phyloP scores from a whole-genome alignment of 108 stramenopile species.

The Pseudonitzschia pungens region DNA sequence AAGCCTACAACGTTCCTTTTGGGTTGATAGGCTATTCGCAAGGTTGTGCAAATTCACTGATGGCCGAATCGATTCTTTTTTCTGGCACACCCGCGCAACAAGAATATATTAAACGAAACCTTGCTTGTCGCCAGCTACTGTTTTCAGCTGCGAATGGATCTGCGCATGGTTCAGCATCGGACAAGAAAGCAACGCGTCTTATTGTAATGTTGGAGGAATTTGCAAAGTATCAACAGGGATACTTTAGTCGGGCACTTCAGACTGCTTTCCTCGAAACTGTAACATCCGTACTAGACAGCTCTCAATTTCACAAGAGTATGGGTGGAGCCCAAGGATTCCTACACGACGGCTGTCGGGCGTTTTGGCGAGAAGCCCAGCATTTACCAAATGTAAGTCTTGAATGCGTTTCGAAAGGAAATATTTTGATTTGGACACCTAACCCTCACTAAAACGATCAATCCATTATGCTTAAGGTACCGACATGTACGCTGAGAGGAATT shows the following conservation, averaged over 20 bases:
- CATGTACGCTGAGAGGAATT: constrained; percentile 79
- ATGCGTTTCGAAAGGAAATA: not conserved
- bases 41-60: constrained; percentile 84
- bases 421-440: not conserved
- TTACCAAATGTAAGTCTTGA: constrained; percentile 43
- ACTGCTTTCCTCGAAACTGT: constrained; percentile 63
- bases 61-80: constrained; percentile 75
- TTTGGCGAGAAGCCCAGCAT: constrained; percentile 89
- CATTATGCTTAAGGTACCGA: constrained; percentile 49
- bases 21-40: constrained; percentile 86
- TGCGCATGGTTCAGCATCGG: constrained; percentile 76
- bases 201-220: constrained; percentile 85
- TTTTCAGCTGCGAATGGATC: constrained; percentile 90
- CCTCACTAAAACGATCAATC: not conserved
- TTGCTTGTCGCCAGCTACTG: constrained; percentile 80
- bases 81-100: constrained; percentile 84
- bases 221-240: constrained; percentile 78
- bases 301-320: constrained; percentile 82
- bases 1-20: constrained; percentile 49
- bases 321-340: constrained; percentile 79
- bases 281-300: constrained; percentile 66
- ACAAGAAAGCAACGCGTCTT: constrained; percentile 76
- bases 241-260: constrained; percentile 77
- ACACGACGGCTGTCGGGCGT: constrained; percentile 70
- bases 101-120: constrained; percentile 41